A percentile compares a stretch with the other conserved stretches of the same genome.
phyloP scores from a whole-genome alignment of 179 eudicot genomes.

The Beta macrorhiza region DNA sequence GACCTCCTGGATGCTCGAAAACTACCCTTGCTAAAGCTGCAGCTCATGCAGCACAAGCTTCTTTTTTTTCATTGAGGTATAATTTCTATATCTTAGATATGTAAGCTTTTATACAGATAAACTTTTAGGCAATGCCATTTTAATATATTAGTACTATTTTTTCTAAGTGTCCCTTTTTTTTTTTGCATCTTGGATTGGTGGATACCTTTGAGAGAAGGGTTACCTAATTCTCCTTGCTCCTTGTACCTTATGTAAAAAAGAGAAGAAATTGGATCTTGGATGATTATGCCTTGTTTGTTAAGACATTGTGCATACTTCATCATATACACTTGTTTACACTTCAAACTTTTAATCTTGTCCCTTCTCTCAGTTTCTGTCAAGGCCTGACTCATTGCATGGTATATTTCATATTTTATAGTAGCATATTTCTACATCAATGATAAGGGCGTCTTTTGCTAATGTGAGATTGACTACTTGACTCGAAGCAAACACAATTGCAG shows the following conservation, averaged over 20 bases:
- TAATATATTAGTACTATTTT: not conserved
- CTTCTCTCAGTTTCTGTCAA: not conserved
- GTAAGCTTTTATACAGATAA: not conserved
- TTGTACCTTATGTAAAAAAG: no score
- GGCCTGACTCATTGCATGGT: not conserved
- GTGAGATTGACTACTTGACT: not conserved
- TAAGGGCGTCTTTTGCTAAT: not conserved
- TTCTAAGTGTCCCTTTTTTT: not conserved
- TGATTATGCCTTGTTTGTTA: not conserved
- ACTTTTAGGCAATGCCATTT: not conserved
- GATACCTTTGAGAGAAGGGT: no score
- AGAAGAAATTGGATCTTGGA: no score
- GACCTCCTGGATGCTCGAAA: constrained; percentile 99
- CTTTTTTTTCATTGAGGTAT: constrained; percentile 90
- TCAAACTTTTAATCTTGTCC: not conserved
- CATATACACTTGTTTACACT: not conserved
- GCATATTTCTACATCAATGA: not conserved
- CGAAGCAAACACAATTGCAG: not conserved
- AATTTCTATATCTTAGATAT: constrained; percentile 6
- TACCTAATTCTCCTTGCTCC: no score
- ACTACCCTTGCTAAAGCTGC: constrained; percentile 98
- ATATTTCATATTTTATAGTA: not conserved
- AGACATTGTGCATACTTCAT: not conserved
- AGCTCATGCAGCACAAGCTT: constrained; percentile 90
- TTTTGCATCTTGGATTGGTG: not conserved